Conservation (phyloP, 257 asterid genomes). For the Solanum paucissectum region DNA sequence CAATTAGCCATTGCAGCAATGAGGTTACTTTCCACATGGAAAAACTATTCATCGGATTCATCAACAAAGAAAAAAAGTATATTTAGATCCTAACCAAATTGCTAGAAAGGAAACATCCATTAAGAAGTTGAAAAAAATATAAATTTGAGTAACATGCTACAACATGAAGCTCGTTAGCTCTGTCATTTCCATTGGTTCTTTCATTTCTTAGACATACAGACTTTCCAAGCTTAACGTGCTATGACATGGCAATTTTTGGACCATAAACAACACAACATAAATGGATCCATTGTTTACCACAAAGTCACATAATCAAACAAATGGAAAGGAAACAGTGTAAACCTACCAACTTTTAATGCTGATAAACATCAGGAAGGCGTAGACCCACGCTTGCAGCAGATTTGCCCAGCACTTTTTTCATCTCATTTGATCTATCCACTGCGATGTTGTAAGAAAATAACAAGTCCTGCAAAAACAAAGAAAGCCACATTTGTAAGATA, state of each 20-base stretch:
- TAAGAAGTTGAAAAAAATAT: not conserved
- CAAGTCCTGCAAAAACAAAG: conserved; percentile 37
- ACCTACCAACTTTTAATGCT: conserved; percentile 37
- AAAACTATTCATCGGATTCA: not conserved
- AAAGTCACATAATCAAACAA: not conserved
- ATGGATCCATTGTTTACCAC: not conserved
- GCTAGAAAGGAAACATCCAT: not conserved
- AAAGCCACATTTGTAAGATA: not conserved
- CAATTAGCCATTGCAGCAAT: not conserved
- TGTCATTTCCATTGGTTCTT: not conserved
- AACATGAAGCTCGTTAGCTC: not conserved
- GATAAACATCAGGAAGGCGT: conserved; percentile 67
- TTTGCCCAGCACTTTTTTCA: conserved; percentile 59
- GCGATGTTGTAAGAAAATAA: conserved; percentile 85
- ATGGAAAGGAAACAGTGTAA: not conserved
- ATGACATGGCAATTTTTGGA: not conserved
- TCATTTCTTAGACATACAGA: not conserved
- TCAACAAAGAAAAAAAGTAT: not conserved
- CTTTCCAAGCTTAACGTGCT: not conserved
- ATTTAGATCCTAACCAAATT: not conserved
- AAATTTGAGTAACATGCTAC: not conserved
- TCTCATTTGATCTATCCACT: conserved; percentile 72
- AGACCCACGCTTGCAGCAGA: conserved; percentile 97
- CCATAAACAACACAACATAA: not conserved
- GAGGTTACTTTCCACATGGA: not conserved